Percentiles rank a stretch among this genome's conserved stretches.
These are phyloP conservation scores for Coffea eugenioides DNA, from an alignment of 257 asterid genomes.

Conservation along the genomic window DNA sequence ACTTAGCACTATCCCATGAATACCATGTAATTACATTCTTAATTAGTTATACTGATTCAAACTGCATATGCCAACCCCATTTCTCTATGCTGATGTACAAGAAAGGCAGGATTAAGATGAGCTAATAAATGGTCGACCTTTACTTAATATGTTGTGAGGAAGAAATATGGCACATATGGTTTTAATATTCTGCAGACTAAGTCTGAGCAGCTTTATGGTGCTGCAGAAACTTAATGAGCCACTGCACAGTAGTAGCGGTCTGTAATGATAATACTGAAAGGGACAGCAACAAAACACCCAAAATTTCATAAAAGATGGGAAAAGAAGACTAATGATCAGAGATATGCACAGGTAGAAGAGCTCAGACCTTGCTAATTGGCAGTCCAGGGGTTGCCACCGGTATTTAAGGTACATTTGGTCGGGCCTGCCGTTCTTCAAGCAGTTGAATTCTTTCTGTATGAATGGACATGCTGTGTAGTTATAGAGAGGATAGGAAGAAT, in stretches of 20 bases:
- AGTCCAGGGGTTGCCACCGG: conserved; percentile 23
- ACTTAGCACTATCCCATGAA: background rate
- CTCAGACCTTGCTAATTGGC: conserved; percentile 19
- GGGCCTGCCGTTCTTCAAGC: conserved; percentile 21
- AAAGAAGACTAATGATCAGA: background rate
- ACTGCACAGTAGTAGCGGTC: background rate
- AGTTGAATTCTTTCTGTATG: conserved; percentile 17
- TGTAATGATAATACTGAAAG: background rate
- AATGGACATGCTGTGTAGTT: conserved; percentile 18
- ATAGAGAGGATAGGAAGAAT: conserved; percentile 19
- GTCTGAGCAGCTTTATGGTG: background rate
- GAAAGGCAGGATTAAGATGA: too few relatives aligned
- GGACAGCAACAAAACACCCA: background rate
- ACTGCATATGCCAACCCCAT: background rate
- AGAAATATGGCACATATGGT: too few relatives aligned
- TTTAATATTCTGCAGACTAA: background rate
- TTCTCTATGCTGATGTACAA: too few relatives aligned
- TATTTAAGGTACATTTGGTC: conserved; percentile 10
- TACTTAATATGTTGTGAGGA: too few relatives aligned
- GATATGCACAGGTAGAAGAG: background rate
- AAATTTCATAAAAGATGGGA: background rate
- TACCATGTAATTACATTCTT: background rate
- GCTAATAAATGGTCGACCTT: too few relatives aligned
- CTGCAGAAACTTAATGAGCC: background rate
- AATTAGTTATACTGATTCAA: background rate